phyloP scores from a whole-genome alignment of 805 yeast genomes.

The Wickerhamomyces chaumierensis region DNA sequence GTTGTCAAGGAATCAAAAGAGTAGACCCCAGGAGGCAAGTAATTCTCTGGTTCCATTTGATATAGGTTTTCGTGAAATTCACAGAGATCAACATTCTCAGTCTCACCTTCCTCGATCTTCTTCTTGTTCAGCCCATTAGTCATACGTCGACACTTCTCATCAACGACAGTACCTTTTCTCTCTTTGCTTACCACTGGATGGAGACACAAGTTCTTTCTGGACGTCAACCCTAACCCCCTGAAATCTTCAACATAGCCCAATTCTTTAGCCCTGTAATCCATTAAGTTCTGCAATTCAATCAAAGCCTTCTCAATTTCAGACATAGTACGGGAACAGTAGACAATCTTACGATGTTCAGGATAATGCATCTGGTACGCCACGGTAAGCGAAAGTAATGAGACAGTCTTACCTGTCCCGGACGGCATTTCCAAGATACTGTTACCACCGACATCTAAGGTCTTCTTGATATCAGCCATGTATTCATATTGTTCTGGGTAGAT shows the following conservation, averaged over 20 bases:
- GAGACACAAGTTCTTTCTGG: constrained; percentile 88
- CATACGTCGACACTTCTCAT: constrained; percentile 90
- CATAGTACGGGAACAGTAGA: constrained; percentile 99
- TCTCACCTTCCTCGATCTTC: constrained; percentile 41
- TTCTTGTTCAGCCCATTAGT: constrained; percentile 83
- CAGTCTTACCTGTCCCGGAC: constrained; percentile 97
- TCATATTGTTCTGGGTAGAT: constrained; percentile 98
- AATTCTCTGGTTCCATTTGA: constrained; percentile 76
- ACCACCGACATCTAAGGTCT: constrained; percentile 91
- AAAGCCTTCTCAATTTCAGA: constrained; percentile 96
- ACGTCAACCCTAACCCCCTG: constrained; percentile 86
- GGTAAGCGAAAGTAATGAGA: constrained; percentile 79
- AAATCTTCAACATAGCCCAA: constrained; percentile 84
- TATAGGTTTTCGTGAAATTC: constrained; percentile 85
- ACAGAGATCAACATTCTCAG: constrained; percentile 53
- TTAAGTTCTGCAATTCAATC: constrained; percentile 77
- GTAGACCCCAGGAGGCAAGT: constrained; percentile 87
- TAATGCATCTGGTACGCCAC: constrained; percentile 93
- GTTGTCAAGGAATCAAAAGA: constrained; percentile 77
- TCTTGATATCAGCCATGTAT: constrained; percentile 92
- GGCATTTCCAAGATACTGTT: constrained; percentile 98
- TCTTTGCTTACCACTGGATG: constrained; percentile 85
- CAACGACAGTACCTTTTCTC: constrained; percentile 84
- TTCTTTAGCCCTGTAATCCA: constrained; percentile 77
- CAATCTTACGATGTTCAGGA: constrained; percentile 88